Evolutionary conservation across 768 basidiomycete genomes (phyloP).

Genomic region (Serendipita sp.): DNA sequence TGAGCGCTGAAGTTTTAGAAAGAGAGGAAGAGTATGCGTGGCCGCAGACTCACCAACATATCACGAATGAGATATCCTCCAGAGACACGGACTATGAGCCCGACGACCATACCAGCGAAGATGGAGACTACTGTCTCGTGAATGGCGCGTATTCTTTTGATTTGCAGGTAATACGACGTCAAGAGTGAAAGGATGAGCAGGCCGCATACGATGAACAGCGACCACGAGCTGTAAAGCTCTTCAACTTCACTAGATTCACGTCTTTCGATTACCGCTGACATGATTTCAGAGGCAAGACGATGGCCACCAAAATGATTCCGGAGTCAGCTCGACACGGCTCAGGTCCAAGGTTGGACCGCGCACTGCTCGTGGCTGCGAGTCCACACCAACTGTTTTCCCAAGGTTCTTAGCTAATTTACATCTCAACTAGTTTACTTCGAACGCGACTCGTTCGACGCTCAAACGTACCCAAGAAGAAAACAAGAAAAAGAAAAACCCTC

Average conservation of each 20-base stretch:
- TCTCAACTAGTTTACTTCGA: too few species aligned
- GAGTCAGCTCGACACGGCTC: too few species aligned
- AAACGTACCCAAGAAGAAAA: too few species aligned
- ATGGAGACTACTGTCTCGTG: conserved; percentile 96
- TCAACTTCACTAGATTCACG: conserved; percentile 37
- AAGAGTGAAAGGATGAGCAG: conserved; percentile 87
- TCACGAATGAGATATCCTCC: conserved; percentile 91
- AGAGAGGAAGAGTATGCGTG: neutral
- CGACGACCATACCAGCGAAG: conserved; percentile 91
- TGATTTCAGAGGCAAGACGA: neutral
- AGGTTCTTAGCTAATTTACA: too few species aligned
- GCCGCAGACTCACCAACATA: conserved; percentile 67
- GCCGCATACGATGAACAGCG: conserved; percentile 81
- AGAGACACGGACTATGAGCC: conserved; percentile 73
- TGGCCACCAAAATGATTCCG: neutral
- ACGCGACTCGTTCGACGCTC: too few species aligned
- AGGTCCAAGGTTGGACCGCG: too few species aligned
- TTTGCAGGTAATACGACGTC: conserved; percentile 96
- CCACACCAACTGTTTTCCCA: too few species aligned
- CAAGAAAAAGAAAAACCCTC: too few species aligned
- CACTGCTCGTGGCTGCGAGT: too few species aligned
- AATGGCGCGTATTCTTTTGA: conserved; percentile 85
- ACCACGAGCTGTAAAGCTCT: conserved; percentile 87
- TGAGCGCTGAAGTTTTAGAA: neutral
- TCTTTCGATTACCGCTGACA: neutral